phyloP scores from a whole-genome alignment of 1,284 basidiomycete species.

The Trichosporon asahii region DNA sequence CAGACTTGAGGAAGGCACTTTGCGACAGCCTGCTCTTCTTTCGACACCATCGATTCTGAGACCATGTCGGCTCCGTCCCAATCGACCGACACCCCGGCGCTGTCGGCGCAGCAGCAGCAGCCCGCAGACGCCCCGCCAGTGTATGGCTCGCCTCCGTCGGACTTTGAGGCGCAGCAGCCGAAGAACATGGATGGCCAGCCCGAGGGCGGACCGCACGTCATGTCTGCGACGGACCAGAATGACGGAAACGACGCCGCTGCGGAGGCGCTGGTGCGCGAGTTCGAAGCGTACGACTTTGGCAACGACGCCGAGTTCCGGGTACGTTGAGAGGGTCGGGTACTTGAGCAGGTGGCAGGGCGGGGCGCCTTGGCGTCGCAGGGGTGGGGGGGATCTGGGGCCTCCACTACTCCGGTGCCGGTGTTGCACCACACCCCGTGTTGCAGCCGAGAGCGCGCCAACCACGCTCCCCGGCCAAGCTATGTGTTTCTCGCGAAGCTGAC shows the following conservation, averaged over 20 bases:
- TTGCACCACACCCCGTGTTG: neutral
- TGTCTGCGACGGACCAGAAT: neutral
- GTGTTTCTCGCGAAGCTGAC: neutral
- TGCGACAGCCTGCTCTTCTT: neutral
- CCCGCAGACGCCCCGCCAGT: neutral
- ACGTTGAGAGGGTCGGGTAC: slow-evolving; percentile 15
- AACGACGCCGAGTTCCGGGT: slow-evolving; percentile 42
- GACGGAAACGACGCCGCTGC: neutral
- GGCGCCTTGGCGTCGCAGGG: neutral
- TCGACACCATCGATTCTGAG: neutral
- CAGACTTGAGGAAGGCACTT: neutral
- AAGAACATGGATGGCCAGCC: neutral
- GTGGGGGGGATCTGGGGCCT: neutral
- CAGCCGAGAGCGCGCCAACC: too few relatives aligned
- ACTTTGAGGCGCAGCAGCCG: neutral
- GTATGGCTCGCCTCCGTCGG: neutral
- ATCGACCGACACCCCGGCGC: neutral
- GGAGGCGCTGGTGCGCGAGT: slow-evolving; percentile 22
- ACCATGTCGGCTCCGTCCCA: neutral
- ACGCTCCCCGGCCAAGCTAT: neutral
- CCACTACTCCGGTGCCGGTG: neutral
- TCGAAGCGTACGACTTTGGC: slow-evolving; percentile 42
- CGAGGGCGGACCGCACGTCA: neutral
- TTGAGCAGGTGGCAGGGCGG: neutral
- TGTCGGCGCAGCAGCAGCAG: neutral